Evolutionary conservation across 2,329 filamentous ascomycete genomes (phyloP).

Genomic region (Colletotrichum simmondsii): DNA sequence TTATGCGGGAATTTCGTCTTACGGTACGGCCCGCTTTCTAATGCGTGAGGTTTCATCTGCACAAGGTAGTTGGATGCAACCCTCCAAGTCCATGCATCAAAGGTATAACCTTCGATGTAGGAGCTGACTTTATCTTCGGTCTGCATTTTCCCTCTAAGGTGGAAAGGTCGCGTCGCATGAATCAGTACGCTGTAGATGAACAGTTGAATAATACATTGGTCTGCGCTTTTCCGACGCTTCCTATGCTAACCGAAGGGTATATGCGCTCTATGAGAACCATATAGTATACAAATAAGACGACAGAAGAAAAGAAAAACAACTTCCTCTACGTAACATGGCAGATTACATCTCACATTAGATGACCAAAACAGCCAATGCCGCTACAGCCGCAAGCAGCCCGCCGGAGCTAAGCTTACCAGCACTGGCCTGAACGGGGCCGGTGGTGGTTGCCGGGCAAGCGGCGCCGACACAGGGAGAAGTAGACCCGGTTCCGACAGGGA

Average conservation of each 20-base stretch:
- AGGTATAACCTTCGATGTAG: too few relatives aligned
- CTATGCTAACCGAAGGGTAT: slow-evolving; percentile 23
- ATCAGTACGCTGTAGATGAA: background rate
- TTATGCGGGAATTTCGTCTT: too few relatives aligned
- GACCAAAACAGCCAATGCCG: slow-evolving; percentile 5
- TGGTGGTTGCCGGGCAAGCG: slow-evolving; percentile 27
- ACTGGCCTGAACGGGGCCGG: slow-evolving; percentile 24
- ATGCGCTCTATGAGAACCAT: slow-evolving; percentile 18
- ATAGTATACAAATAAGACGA: slow-evolving; percentile 13
- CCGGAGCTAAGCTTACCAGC: slow-evolving; percentile 17
- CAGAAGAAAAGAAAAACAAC: background rate
- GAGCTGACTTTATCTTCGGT: too few relatives aligned
- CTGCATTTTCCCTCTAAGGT: too few relatives aligned
- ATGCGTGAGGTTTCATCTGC: too few relatives aligned
- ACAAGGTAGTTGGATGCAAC: too few relatives aligned
- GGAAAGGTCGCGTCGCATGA: too few relatives aligned
- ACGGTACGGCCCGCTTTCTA: too few relatives aligned
- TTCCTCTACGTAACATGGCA: background rate
- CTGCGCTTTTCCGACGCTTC: background rate
- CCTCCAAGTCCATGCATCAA: too few relatives aligned
- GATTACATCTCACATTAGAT: background rate
- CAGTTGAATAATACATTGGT: background rate
- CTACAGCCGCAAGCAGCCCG: slow-evolving; percentile 4
- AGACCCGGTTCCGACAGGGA: slow-evolving; percentile 14
- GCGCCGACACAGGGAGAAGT: slow-evolving; percentile 16